Evolutionary conservation across 352 stramenopile species (phyloP).

Genomic region (Globisporangium heterothallicum): DNA sequence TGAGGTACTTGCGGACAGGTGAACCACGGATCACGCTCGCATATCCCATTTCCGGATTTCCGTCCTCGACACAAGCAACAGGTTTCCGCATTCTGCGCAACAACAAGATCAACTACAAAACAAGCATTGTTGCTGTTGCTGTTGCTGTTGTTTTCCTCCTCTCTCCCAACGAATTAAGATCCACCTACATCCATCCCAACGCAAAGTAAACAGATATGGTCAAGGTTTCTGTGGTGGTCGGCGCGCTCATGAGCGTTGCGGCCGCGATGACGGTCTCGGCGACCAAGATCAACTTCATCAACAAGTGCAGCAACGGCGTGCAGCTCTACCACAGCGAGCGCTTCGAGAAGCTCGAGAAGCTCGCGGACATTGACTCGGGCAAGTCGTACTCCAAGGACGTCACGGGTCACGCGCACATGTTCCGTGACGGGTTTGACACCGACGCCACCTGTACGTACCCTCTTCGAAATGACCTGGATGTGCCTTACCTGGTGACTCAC

Average conservation of each 20-base stretch:
- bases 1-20: too few relatives aligned
- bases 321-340: constrained; percentile 36
- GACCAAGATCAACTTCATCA: constrained; percentile 36
- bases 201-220: constrained; percentile 1
- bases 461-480: neutral
- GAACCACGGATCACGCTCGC: too few relatives aligned
- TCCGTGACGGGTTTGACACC: constrained; percentile 27
- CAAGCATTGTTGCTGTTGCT: neutral
- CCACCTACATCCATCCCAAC: too few relatives aligned
- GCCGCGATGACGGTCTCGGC: constrained; percentile 8
- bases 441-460: constrained; percentile 35
- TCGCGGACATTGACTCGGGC: constrained; percentile 20
- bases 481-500: too few relatives aligned
- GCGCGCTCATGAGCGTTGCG: constrained; percentile 3
- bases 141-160: neutral
- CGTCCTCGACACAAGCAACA: too few relatives aligned
- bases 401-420: constrained; percentile 37
- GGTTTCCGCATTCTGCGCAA: too few relatives aligned
- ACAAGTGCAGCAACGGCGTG: constrained; percentile 29
- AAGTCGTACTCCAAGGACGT: constrained; percentile 13
- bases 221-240: neutral
- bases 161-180: neutral
- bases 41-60: neutral
- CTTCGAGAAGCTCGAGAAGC: constrained; percentile 14
- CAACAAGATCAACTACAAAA: too few relatives aligned